Conservation (phyloP, 306 rosid species). For the Casuarina equisetifolia region DNA sequence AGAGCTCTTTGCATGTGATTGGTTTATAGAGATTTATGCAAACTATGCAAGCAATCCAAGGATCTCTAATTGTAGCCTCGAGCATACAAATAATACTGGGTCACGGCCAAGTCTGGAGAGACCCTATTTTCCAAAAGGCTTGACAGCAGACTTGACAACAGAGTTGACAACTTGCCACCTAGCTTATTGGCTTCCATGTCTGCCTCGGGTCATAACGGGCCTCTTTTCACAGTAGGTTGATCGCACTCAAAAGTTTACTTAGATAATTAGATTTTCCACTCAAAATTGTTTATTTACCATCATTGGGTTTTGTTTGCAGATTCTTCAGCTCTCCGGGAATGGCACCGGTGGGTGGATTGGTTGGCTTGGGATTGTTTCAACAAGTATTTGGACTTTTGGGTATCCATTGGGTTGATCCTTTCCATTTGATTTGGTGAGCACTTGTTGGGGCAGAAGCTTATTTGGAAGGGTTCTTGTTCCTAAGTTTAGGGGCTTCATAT, state of each 20-base stretch:
- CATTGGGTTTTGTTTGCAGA: conserved; percentile 44
- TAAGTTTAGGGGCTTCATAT: background rate
- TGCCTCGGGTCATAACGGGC: no score
- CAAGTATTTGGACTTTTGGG: conserved; percentile 53
- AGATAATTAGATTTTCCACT: background rate
- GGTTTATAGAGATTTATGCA: conserved; percentile 97
- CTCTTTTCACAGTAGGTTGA: conserved; percentile 73
- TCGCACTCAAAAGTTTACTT: conserved; percentile 10
- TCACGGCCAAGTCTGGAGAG: conserved; percentile 96
- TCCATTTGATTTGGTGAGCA: conserved; percentile 5
- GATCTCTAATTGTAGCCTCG: conserved; percentile 91
- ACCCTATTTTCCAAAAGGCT: no score
- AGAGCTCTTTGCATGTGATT: conserved; percentile 78
- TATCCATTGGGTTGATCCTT: conserved; percentile 7
- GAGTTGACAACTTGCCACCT: no score
- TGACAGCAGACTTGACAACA: no score
- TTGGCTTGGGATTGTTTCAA: conserved; percentile 85
- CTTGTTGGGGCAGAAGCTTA: background rate
- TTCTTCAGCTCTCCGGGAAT: conserved; percentile 98
- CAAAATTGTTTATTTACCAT: conserved; percentile 21
- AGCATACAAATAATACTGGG: conserved; percentile 93
- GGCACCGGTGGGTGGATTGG: conserved; percentile 97
- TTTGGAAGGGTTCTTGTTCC: conserved; percentile 2
- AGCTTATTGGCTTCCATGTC: no score
- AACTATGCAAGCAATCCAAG: conserved; percentile 96